These are phyloP conservation scores for Fusarium mundagurra DNA, from an alignment of 2,329 filamentous ascomycete species.

Conservation along the genomic window DNA sequence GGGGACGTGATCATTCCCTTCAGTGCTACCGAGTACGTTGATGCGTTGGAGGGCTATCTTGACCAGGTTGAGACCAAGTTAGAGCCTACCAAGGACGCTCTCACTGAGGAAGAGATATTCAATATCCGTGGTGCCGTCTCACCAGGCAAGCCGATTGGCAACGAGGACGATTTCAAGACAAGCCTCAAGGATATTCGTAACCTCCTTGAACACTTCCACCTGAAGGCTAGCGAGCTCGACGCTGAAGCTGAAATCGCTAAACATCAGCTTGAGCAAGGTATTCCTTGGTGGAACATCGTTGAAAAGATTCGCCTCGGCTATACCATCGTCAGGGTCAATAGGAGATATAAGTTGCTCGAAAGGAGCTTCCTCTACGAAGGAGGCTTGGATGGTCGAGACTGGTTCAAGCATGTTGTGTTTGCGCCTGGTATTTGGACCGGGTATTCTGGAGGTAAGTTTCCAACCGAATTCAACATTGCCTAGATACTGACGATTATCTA, in stretches of 20 bases:
- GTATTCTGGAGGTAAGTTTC: conserved; percentile 75
- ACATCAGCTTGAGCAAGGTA: conserved; percentile 57
- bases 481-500: conserved; percentile 34
- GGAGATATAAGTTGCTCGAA: conserved; percentile 86
- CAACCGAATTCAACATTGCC: background rate
- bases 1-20: conserved; percentile 72
- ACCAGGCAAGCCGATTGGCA: conserved; percentile 45
- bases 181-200: conserved; percentile 53
- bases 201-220: conserved; percentile 50
- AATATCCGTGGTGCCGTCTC: conserved; percentile 42
- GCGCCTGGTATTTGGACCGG: conserved; percentile 92
- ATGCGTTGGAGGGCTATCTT: conserved; percentile 63
- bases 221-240: conserved; percentile 57
- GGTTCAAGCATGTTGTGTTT: conserved; percentile 97
- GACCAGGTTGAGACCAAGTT: conserved; percentile 62
- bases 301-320: conserved; percentile 71
- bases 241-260: conserved; percentile 54
- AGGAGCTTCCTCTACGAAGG: conserved; percentile 78
- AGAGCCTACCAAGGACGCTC: conserved; percentile 38
- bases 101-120: conserved; percentile 46
- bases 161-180: conserved; percentile 51
- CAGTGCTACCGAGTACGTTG: conserved; percentile 71
- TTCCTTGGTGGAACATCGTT: conserved; percentile 84
- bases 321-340: conserved; percentile 74
- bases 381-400: conserved; percentile 81